Base-by-base conservation (phyloP, 371 early-diverging fungal genomes). In the Mortierella sp. region DNA sequence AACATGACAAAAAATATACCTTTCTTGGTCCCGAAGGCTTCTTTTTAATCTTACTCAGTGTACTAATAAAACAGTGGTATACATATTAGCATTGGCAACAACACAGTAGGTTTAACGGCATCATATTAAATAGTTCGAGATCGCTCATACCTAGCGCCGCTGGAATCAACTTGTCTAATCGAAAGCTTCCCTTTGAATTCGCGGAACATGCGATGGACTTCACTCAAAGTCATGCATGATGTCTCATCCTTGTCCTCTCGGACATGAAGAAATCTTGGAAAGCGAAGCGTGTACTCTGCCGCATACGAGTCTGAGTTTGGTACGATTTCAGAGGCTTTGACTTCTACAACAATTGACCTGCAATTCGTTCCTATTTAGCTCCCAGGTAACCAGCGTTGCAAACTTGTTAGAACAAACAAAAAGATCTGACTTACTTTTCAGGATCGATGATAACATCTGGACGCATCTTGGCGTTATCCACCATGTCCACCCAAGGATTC, bases 321-420 rank as follows among this genome's bases (percentile, higher is more conserved):
- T 17, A 88, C 85, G 35, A 93, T 90, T 73, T 93, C 90, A 1
- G 91, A 70, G 1, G 90, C 93, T 71, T 89, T 90, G 40, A 93
- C 85, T 62, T 92, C 89, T 1, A 93, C 88, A 2, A 95, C 91
- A 29, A 89, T 83, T 0, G 90, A 87, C 15, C 88, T 89, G 28
- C 32, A 2, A 13, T 43, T 13, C n/a, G n/a, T n/a, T 43, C 15
- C 15, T 7, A 43, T 43, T 43, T 12, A 15, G 2, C 15, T 7
- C 43, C 15, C 9, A 35, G 10, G 35, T 10, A 10, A 35, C 35
- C 9, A 10, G 35, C 3, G 35, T 35, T 6, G 35, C 9, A 10
- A 10, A 10, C 35, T 35, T 10, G 43, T n/a, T 12, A 10, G 47
- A n/a, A 6, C 4, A 51, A 61, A 56, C 40, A 32, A 22, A 45